Conservation (phyloP, 768 basidiomycete species). For the Suillus plorans region DNA sequence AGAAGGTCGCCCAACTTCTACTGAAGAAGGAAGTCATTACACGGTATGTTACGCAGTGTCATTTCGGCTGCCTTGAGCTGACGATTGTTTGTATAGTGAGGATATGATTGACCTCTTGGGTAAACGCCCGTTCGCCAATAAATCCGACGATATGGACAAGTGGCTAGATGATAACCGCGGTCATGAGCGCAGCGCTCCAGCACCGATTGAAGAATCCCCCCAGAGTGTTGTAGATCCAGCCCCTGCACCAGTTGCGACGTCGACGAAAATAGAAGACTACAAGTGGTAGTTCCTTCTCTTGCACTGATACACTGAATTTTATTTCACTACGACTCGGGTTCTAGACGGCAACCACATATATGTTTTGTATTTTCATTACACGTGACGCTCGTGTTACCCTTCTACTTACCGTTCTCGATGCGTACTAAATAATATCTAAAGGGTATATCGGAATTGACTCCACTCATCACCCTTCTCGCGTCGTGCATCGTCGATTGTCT, state of each 20-base stretch:
- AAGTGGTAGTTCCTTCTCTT: slow-evolving; percentile 13
- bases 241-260: slow-evolving; percentile 50
- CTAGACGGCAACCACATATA: slow-evolving; percentile 8
- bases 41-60: slow-evolving; percentile 49
- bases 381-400: slow-evolving; percentile 6
- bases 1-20: slow-evolving; percentile 88
- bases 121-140: slow-evolving; percentile 76
- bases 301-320: neutral
- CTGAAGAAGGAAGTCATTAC: slow-evolving; percentile 97
- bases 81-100: slow-evolving; percentile 48
- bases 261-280: slow-evolving; percentile 36
- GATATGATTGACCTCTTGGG: slow-evolving; percentile 85
- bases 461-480: slow-evolving; percentile 66
- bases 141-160: slow-evolving; percentile 92
- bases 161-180: slow-evolving; percentile 86
- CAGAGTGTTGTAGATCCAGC: slow-evolving; percentile 40
- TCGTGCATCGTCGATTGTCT: slow-evolving; percentile 56
- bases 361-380: slow-evolving; percentile 30
- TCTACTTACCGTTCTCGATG: slow-evolving; percentile 37
- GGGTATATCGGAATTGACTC: slow-evolving; percentile 74
- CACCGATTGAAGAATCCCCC: slow-evolving; percentile 53
- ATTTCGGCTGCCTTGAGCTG: slow-evolving; percentile 5
- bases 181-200: slow-evolving; percentile 58
- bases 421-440: slow-evolving; percentile 41
- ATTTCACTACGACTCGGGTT: slow-evolving; percentile 4